Evolutionary conservation across 805 yeast species (phyloP), one percentile per base, ranked within the genome.

Genomic region (Lipomyces yamadae): DNA sequence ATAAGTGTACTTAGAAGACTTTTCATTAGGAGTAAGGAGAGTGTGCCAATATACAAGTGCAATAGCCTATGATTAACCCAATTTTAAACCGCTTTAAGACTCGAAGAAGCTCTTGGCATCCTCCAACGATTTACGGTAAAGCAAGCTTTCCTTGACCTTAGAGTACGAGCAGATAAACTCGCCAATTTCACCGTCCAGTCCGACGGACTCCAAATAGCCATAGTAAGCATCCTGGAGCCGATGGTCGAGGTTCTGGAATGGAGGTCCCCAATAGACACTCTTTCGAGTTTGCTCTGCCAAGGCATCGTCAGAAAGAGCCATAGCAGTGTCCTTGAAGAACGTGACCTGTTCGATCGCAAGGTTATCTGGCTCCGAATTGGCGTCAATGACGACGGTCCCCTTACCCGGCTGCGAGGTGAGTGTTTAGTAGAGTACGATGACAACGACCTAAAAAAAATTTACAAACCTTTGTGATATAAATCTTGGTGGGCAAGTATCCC

Each of bases 211-310:
- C 34, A 68, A 35, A 53, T 68, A 67, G 11, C 48, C 52, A 56
- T 34, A 35, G 52, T 59, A 53, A 4, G 64, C 56, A 18, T 67
- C 65, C 29, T 56, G 62, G n/a, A 68, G 61, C 34, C 58, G 56
- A 52, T 62, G 63, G 15, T 68, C 71, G 34, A 68, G 67, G 32
- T 63, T 65, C 11, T 37, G 39, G 66, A 64, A 68, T 3, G 65
- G 65, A 8, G 71, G 71, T 10, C 71, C 71, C 67, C 68, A 63
- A 65, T 66, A 68, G 18, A 37, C 34, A n/a, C 42, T 13, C 52
- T 58, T 64, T 61, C 60, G 61, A 15, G 8, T 45, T 50, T 7
- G 18, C 53, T 63, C 63, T 11, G 50, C 62, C 48, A 48, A 62
- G 15, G 60, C 56, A 6, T 39, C 54, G 15, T 50, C 60, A 6